Evolutionary conservation across 2,329 filamentous ascomycete species (phyloP), one percentile per base, ranked within the genome.

Genomic region (Ceratocystis cacaofunesta): DNA sequence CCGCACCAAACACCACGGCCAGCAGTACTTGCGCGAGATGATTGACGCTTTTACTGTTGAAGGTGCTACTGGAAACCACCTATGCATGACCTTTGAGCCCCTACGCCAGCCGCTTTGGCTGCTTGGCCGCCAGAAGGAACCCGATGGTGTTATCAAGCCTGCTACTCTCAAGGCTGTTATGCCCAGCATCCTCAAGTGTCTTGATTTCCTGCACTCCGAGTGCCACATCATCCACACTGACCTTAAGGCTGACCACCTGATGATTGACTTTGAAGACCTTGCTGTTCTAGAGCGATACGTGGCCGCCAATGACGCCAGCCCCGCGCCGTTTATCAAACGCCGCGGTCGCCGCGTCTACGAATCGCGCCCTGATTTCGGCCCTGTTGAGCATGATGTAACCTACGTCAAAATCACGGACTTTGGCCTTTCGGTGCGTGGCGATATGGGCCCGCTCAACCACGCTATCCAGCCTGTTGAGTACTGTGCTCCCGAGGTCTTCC

Each of bases 181-280:
- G 32, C 66, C 65, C 15, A 69, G 68, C 32, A 67, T 72, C 12
- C 74, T 79, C 25, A 72, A 73, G 46, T 77, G 76, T 19, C 72
- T 79, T 3, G 75, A 79, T 60, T 73, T 70, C 36, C 68, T 79
- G 48, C 77, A 79, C 68, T 73, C 71, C 3, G 74, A 78, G 68
- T 75, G 74, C 70, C 74, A 75, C 44, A 69, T 80, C 66, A 72
- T 78, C 25, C 78, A 80, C 69, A 79, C 75, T 74, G 76, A 79
- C 60, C 76, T 79, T 66, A 78, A 78, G 63, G 70, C 70, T 1
- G 75, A 76, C 68, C 70, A 73, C 57, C 62, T 66, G 44, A 68
- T 67, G 62, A 62, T 67, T 36, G 65, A 68, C 62, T 64, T 66
- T 48, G 71, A 72, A 46, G 69, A 70, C 62, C 22, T 62, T 0